Evolutionary conservation across 805 yeast species (phyloP), one percentile per base, ranked within the genome.

Genomic region (Jamesozyma rosinii): DNA sequence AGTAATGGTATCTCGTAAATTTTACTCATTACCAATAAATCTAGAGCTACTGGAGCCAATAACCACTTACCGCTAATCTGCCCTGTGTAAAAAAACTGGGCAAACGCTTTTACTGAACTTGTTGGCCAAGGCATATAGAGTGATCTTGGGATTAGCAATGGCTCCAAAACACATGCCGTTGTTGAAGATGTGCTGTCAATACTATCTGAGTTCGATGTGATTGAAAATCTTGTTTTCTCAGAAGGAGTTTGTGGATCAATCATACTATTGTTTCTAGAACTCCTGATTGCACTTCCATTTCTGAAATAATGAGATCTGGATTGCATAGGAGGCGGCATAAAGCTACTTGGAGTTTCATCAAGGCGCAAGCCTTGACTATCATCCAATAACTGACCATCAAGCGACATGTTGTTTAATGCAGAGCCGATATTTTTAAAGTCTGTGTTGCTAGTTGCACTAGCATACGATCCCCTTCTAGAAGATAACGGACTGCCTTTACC

Each of bases 21-120:
- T 52, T 80, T 79, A 4, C 88, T 73, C 53, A 80, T 69, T 31
- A 78, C 61, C 49, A 83, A 64, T 35, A 79, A 70, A 50, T 82
- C 87, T 37, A 83, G 67, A 0, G 83, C 74, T 0, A 83, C 78
- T 0, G 90, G 89, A 1, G 75, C 67, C 31, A 83, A 63, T 18
- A 71, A 61, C 90, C 90, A 83, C 48, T 75, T 79, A 40, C 79
- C 75, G 21, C 85, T 86, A 13, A 83, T 75, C 57, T 82, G 88
- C 1, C 92, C 92, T 4, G 89, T 83, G 53, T 80, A 82, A 44
- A 84, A 67, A 57, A 77, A 84, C 55, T 83, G 92, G 20, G 81
- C 66, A 51, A 83, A 73, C 1, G 87, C 87, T 42, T 70, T 71
- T 13, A 82, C 75, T 0, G 86, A 74, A 1, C 65, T 55, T 0